Evolutionary conservation across 2,329 filamentous ascomycete genomes (phyloP).

Genomic region (Chrysoporthe cubensis): DNA sequence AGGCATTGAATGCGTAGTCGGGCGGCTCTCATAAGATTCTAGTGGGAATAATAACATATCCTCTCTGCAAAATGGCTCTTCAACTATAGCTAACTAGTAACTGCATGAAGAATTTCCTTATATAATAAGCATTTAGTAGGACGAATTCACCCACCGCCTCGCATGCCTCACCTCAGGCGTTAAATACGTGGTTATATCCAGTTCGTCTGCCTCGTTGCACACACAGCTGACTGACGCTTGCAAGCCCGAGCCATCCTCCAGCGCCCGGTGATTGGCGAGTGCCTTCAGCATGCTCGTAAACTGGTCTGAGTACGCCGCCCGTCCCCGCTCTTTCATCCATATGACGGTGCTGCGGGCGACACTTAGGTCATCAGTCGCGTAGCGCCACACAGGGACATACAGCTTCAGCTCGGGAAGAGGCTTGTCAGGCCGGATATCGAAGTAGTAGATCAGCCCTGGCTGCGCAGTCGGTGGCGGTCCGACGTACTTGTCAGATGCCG

Average conservation of each 20-base stretch:
- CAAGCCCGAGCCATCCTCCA: background rate
- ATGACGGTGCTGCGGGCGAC: background rate
- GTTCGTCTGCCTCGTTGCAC: background rate
- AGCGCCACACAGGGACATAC: constrained; percentile 3
- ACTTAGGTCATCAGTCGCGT: background rate
- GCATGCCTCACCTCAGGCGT: background rate
- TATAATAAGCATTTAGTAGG: too few species aligned
- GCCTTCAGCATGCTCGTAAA: background rate
- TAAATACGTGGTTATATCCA: background rate
- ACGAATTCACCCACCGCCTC: background rate
- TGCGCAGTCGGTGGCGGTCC: background rate
- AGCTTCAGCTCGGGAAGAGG: constrained; percentile 6
- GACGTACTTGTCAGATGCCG: background rate
- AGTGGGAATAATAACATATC: too few species aligned
- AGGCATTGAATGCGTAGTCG: too few species aligned
- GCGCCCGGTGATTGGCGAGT: background rate
- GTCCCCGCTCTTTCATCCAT: background rate
- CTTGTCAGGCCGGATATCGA: constrained; percentile 1
- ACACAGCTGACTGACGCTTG: constrained; percentile 1
- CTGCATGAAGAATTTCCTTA: too few species aligned
- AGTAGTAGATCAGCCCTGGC: constrained; percentile 5
- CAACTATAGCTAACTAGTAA: too few species aligned
- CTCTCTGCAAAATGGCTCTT: too few species aligned
- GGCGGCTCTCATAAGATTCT: too few species aligned
- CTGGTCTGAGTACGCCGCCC: background rate